These are phyloP conservation scores for Telfairia occidentalis DNA, from an alignment of 331 rosid genomes.

Conservation along the genomic window DNA sequence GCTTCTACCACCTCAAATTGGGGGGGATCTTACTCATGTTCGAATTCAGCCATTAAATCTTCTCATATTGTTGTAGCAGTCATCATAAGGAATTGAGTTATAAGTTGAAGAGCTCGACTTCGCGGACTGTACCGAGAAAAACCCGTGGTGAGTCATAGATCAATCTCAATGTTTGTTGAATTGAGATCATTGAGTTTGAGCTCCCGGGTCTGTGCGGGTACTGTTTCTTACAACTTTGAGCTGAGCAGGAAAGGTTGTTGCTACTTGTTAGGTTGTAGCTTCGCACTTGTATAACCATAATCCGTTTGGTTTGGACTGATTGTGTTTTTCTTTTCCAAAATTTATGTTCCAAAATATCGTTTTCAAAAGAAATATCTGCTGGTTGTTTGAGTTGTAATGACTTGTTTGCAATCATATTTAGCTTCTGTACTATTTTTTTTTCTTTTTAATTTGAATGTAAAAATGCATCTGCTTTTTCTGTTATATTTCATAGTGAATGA, in stretches of 20 bases:
- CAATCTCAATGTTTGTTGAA: too few relatives aligned
- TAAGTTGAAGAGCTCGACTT: too few relatives aligned
- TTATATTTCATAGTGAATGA: neutral
- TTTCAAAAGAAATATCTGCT: neutral
- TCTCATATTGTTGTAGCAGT: neutral
- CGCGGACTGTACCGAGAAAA: too few relatives aligned
- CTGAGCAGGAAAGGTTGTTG: neutral
- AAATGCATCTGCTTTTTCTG: neutral
- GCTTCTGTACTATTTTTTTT: neutral
- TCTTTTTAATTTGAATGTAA: neutral
- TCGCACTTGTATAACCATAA: too few relatives aligned
- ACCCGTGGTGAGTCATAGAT: too few relatives aligned
- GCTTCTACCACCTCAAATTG: slow-evolving; percentile 1
- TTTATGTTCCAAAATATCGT: neutral
- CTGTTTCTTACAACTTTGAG: neutral
- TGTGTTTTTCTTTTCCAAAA: neutral
- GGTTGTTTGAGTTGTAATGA: neutral
- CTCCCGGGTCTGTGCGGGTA: neutral
- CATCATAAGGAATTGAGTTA: neutral
- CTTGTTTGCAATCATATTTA: neutral
- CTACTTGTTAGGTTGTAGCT: too few relatives aligned
- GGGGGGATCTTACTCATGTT: too few relatives aligned
- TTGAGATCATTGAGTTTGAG: neutral
- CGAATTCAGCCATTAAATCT: neutral
- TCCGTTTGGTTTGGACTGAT: neutral